Conservation (phyloP, 2,329 filamentous ascomycete species). For the Stenocarpella maydis region DNA sequence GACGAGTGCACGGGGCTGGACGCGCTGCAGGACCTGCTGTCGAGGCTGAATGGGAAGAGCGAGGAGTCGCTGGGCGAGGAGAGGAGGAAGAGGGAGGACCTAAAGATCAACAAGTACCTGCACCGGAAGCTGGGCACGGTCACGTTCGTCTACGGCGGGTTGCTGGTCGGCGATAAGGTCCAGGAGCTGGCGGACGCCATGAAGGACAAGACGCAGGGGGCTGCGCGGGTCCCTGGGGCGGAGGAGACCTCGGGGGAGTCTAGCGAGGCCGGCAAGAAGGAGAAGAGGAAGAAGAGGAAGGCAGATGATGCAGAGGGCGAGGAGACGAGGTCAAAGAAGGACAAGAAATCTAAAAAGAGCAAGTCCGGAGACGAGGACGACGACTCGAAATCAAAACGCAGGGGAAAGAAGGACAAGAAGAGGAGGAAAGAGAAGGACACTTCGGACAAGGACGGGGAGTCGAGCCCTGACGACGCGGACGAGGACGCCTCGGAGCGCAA, state of each 20-base stretch:
- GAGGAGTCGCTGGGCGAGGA: constrained; percentile 77
- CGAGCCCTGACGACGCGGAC: constrained; percentile 37
- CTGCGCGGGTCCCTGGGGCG: constrained; percentile 34
- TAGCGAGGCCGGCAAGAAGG: constrained; percentile 23
- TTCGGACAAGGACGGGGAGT: constrained; percentile 49
- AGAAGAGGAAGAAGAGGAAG: constrained; percentile 42
- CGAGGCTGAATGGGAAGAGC: constrained; percentile 87
- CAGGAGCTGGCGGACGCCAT: constrained; percentile 51
- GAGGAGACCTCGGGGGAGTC: constrained; percentile 39
- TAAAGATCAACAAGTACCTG: constrained; percentile 77
- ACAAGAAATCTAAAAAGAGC: constrained; percentile 59
- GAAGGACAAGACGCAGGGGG: constrained; percentile 40
- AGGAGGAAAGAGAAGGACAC: constrained; percentile 50
- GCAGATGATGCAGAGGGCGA: constrained; percentile 39
- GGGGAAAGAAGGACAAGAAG: constrained; percentile 55
- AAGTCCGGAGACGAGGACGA: constrained; percentile 54
- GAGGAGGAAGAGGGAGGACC: constrained; percentile 70
- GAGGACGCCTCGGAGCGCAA: constrained; percentile 41
- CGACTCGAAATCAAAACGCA: constrained; percentile 55
- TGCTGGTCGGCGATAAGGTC: constrained; percentile 67
- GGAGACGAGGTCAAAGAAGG: constrained; percentile 46
- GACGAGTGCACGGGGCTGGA: constrained; percentile 86
- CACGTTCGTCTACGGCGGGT: constrained; percentile 87
- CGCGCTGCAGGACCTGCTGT: constrained; percentile 85
- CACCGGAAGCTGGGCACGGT: constrained; percentile 80